A percentile compares a stretch with the other conserved stretches of the same genome.
Evolutionary conservation across 2,329 filamentous ascomycete species (phyloP).

Genomic region (Cryphonectria japonica): DNA sequence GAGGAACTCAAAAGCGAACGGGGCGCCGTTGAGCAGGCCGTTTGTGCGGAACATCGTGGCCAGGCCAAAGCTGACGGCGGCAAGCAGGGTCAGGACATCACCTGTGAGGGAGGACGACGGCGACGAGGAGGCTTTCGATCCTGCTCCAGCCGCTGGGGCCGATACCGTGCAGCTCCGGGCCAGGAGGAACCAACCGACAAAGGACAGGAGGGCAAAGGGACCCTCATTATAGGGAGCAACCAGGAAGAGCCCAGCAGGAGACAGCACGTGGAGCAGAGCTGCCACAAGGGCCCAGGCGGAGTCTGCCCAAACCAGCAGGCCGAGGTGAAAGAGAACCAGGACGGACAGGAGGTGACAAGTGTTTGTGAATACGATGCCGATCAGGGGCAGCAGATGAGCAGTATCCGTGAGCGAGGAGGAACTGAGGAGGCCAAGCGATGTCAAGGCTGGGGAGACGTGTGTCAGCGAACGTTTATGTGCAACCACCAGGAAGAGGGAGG

Average conservation of each 20-base stretch:
- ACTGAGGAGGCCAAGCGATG: constrained; percentile 12
- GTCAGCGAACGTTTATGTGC: neutral
- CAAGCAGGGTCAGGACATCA: constrained; percentile 59
- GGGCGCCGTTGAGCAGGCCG: constrained; percentile 78
- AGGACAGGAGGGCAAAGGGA: constrained; percentile 76
- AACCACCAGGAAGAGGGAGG: neutral
- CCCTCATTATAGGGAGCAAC: constrained; percentile 85
- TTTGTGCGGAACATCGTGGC: constrained; percentile 82
- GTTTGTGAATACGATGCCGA: constrained; percentile 72
- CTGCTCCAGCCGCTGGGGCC: constrained; percentile 30
- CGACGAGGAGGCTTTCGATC: constrained; percentile 31
- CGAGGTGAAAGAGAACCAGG: constrained; percentile 70
- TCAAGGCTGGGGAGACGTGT: constrained; percentile 18
- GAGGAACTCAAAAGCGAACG: constrained; percentile 69
- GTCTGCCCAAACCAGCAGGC: constrained; percentile 56
- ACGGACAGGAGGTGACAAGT: constrained; percentile 77
- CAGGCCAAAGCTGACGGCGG: constrained; percentile 71
- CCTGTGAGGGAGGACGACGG: constrained; percentile 37
- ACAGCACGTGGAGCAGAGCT: constrained; percentile 77
- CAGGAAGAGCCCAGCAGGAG: constrained; percentile 87
- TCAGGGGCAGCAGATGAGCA: constrained; percentile 45
- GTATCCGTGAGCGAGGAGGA: neutral
- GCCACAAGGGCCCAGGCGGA: constrained; percentile 67
- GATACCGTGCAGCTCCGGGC: constrained; percentile 49
- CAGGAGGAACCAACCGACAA: constrained; percentile 74